Percentiles rank a stretch among this genome's conserved stretches.
Evolutionary conservation across 768 basidiomycete species (phyloP).

Genomic region (Agrocybe chaxingu): DNA sequence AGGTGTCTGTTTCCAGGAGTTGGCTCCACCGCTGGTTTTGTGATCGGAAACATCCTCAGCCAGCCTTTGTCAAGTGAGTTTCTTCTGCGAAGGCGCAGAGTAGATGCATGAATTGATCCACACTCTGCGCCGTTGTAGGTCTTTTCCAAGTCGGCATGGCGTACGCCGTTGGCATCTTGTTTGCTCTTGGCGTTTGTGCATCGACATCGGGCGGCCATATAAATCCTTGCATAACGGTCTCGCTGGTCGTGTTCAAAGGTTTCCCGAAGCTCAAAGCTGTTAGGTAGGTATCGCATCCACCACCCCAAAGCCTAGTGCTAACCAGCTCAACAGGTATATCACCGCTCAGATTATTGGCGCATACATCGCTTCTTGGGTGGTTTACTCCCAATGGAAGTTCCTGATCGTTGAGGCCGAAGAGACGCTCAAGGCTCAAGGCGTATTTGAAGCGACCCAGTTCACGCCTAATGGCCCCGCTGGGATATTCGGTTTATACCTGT

Average conservation of each 20-base stretch:
- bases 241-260: conserved; percentile 46
- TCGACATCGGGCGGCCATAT: conserved; percentile 64
- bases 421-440: conserved; percentile 17
- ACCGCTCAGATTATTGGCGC: conserved; percentile 63
- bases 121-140: conserved; percentile 29
- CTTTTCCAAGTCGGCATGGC: conserved; percentile 55
- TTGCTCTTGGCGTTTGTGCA: conserved; percentile 51
- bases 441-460: conserved; percentile 24
- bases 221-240: conserved; percentile 60
- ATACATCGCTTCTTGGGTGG: conserved; percentile 55
- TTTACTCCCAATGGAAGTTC: conserved; percentile 63
- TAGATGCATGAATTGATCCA: background rate
- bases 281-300: conserved; percentile 33
- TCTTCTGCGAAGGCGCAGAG: background rate
- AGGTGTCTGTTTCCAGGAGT: conserved; percentile 32
- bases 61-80: conserved; percentile 48
- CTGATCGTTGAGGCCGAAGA: conserved; percentile 37
- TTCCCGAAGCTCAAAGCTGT: conserved; percentile 52
- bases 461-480: conserved; percentile 46
- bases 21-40: conserved; percentile 49
- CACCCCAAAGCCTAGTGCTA: background rate
- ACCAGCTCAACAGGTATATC: conserved; percentile 47
- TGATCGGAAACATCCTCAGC: conserved; percentile 43
- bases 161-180: conserved; percentile 57
- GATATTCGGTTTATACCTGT: conserved; percentile 48